phyloP scores from a whole-genome alignment of 352 stramenopile genomes.

The Phytopythium cucurbitacearum region DNA sequence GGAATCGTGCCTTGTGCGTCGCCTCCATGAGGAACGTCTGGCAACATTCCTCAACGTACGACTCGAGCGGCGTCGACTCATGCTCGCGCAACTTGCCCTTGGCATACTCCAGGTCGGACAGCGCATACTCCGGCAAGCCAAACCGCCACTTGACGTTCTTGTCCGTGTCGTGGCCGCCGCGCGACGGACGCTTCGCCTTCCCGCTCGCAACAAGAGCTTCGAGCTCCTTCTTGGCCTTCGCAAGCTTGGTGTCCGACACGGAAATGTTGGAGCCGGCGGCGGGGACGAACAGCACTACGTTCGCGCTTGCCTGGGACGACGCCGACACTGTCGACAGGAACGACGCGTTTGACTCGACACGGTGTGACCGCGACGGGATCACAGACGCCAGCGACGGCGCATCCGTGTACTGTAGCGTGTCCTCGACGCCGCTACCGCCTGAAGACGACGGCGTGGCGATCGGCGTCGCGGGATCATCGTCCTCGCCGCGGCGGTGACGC shows the following conservation, averaged over 20 bases:
- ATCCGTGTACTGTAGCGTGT: not conserved
- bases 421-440: not conserved
- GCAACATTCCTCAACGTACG: conserved; percentile 66
- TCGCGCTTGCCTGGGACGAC: conserved; percentile 30
- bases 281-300: conserved; percentile 72
- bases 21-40: conserved; percentile 82
- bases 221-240: conserved; percentile 53
- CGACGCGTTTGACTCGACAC: conserved; percentile 21
- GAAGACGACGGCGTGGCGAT: conserved; percentile 24
- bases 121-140: conserved; percentile 58
- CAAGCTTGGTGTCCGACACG: conserved; percentile 56
- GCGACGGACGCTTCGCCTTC: conserved; percentile 41
- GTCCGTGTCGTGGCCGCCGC: conserved; percentile 15
- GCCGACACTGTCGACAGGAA: conserved; percentile 21
- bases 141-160: conserved; percentile 57
- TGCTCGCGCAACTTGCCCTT: conserved; percentile 50
- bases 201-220: conserved; percentile 43
- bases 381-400: not conserved
- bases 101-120: conserved; percentile 75
- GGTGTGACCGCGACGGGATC: conserved; percentile 8
- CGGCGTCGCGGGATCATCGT: conserved; percentile 22
- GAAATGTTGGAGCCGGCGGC: conserved; percentile 62
- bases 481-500: conserved; percentile 7
- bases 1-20: conserved; percentile 56
- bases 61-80: conserved; percentile 55